phyloP scores from a whole-genome alignment of 768 basidiomycete species.

The Cystobasidiopsis lactophilus region DNA sequence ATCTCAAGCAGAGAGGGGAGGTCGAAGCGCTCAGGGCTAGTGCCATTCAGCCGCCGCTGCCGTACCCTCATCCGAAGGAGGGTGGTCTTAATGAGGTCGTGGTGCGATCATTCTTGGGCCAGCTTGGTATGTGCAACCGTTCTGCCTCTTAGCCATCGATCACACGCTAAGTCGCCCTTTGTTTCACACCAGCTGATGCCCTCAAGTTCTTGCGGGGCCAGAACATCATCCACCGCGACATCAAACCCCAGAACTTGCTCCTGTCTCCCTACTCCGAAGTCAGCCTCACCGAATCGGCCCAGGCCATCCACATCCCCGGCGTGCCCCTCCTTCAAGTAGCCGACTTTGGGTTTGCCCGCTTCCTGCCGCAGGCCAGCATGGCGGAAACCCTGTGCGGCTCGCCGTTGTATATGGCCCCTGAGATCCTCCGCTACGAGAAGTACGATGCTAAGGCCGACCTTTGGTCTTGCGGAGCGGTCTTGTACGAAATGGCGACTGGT shows the following conservation, averaged over 20 bases:
- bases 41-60: slow-evolving; percentile 35
- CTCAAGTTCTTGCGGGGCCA: slow-evolving; percentile 73
- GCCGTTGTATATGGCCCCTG: slow-evolving; percentile 98
- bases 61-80: slow-evolving; percentile 71
- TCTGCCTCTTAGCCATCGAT: not conserved
- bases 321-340: slow-evolving; percentile 91
- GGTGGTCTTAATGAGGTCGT: slow-evolving; percentile 81
- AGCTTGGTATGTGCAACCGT: slow-evolving; percentile 40
- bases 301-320: slow-evolving; percentile 45
- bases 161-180: not conserved
- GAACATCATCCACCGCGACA: slow-evolving; percentile 85
- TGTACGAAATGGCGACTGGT: slow-evolving; percentile 87
- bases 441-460: slow-evolving; percentile 95
- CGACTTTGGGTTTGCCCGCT: slow-evolving; percentile 93
- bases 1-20: slow-evolving; percentile 91
- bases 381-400: slow-evolving; percentile 96
- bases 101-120: slow-evolving; percentile 74
- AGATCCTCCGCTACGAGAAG: slow-evolving; percentile 87
- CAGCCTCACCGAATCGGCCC: slow-evolving; percentile 50
- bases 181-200: slow-evolving; percentile 43
- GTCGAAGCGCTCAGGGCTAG: slow-evolving; percentile 66
- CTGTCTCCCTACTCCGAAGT: slow-evolving; percentile 57
- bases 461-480: slow-evolving; percentile 92
- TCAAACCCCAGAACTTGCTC: slow-evolving; percentile 89
- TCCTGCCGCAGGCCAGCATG: slow-evolving; percentile 73